phyloP scores from a whole-genome alignment of 352 stramenopile species.

The Plasmopara muralis region DNA sequence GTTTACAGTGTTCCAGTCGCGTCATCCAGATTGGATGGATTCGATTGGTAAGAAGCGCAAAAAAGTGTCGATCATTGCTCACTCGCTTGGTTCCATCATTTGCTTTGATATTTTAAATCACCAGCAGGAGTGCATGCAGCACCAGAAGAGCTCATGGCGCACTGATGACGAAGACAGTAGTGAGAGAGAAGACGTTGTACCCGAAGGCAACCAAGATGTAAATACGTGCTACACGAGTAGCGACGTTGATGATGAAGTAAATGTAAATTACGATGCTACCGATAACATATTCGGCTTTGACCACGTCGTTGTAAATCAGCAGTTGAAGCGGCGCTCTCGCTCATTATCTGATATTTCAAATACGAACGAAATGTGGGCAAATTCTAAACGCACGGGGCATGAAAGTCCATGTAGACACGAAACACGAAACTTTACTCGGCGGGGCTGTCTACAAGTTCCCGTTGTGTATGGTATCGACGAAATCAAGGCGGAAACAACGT shows the following conservation, averaged over 20 bases:
- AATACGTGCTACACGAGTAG: constrained; percentile 13
- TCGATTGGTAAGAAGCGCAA: constrained; percentile 28
- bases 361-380: too few relatives aligned
- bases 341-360: too few relatives aligned
- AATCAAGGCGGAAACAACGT: too few relatives aligned
- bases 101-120: constrained; percentile 88
- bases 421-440: too few relatives aligned
- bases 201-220: constrained; percentile 15
- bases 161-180: constrained; percentile 33
- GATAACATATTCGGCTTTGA: too few relatives aligned
- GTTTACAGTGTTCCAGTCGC: constrained; percentile 61
- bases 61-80: constrained; percentile 84
- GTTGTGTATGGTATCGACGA: too few relatives aligned
- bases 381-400: too few relatives aligned
- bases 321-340: too few relatives aligned
- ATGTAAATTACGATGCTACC: not conserved
- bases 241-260: constrained; percentile 10
- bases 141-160: constrained; percentile 19
- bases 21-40: constrained; percentile 44
- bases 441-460: too few relatives aligned
- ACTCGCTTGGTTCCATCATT: constrained; percentile 89
- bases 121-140: constrained; percentile 42
- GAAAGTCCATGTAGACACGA: too few relatives aligned
- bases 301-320: too few relatives aligned
- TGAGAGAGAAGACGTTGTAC: constrained; percentile 26